A percentile compares a stretch with the other conserved stretches of the same genome.
These are phyloP conservation scores for Aspergillus niger DNA, from an alignment of 2,329 filamentous ascomycete species.

Conservation along the genomic window DNA sequence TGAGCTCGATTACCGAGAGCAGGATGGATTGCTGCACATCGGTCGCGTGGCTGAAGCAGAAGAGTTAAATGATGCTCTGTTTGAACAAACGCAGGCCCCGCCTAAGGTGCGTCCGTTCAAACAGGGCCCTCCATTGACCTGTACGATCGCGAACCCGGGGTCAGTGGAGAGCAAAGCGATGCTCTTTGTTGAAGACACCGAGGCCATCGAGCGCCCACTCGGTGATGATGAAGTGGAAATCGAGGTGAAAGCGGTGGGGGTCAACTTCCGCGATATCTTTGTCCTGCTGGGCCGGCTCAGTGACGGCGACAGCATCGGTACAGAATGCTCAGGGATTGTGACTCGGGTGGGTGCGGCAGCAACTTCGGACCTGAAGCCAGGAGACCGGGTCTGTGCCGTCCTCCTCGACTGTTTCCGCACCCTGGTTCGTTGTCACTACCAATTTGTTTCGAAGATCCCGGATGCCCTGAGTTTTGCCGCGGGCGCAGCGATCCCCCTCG, in stretches of 20 bases:
- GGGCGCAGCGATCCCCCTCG: neutral
- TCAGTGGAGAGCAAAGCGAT: conserved; percentile 15
- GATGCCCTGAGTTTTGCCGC: neutral
- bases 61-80: neutral
- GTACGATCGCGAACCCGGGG: neutral
- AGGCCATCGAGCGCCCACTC: neutral
- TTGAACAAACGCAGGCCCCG: neutral
- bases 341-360: neutral
- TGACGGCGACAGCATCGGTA: neutral
- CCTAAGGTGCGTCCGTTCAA: neutral
- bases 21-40: neutral
- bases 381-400: neutral
- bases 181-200: conserved; percentile 13
- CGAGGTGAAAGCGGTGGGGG: neutral
- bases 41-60: neutral
- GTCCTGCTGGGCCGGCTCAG: neutral
- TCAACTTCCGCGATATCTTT: neutral
- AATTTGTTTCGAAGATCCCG: neutral
- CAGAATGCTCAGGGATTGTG: neutral
- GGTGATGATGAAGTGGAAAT: neutral
- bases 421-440: neutral
- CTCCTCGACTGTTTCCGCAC: neutral
- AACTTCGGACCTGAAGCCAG: neutral
- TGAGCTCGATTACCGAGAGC: neutral
- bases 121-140: neutral